Evolutionary conservation across 495 filamentous ascomycete species (phyloP).

Genomic region (Chaetomium tenue): DNA sequence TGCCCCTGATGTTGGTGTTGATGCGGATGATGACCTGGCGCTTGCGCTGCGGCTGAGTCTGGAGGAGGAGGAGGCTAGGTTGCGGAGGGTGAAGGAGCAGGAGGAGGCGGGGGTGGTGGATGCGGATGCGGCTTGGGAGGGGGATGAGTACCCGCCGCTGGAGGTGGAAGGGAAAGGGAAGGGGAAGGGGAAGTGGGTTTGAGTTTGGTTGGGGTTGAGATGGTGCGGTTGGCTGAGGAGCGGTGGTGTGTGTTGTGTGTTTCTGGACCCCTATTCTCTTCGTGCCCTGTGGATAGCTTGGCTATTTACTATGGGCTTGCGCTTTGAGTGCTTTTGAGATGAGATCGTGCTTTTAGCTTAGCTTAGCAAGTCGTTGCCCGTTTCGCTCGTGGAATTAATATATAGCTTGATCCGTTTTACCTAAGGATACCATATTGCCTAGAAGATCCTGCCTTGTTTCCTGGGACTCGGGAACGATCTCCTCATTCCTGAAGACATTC

Average conservation of each 20-base stretch:
- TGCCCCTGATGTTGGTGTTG: constrained; percentile 18
- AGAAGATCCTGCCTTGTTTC: too few species aligned
- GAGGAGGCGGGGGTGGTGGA: constrained; percentile 31
- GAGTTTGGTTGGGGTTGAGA: not conserved
- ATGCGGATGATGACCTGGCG: constrained; percentile 69
- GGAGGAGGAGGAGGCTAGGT: constrained; percentile 64
- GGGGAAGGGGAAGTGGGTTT: constrained; percentile 7
- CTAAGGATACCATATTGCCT: too few species aligned
- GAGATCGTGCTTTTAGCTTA: not conserved
- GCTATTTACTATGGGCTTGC: not conserved
- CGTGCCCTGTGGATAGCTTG: not conserved
- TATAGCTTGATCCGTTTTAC: not conserved
- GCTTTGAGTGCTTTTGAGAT: not conserved
- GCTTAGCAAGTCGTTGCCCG: not conserved
- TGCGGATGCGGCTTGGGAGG: constrained; percentile 54
- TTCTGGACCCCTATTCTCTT: not conserved
- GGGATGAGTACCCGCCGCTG: constrained; percentile 32
- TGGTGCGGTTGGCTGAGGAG: not conserved
- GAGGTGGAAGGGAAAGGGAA: not conserved
- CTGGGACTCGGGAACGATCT: too few species aligned
- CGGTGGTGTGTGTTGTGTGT: not conserved
- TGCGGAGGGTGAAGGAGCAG: constrained; percentile 15
- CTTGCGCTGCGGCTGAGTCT: constrained; percentile 82
- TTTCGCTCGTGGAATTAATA: not conserved
- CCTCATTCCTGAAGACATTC: too few species aligned